phyloP scores from a whole-genome alignment of 2,329 filamentous ascomycete genomes.

The Xylariaceae sp. region DNA sequence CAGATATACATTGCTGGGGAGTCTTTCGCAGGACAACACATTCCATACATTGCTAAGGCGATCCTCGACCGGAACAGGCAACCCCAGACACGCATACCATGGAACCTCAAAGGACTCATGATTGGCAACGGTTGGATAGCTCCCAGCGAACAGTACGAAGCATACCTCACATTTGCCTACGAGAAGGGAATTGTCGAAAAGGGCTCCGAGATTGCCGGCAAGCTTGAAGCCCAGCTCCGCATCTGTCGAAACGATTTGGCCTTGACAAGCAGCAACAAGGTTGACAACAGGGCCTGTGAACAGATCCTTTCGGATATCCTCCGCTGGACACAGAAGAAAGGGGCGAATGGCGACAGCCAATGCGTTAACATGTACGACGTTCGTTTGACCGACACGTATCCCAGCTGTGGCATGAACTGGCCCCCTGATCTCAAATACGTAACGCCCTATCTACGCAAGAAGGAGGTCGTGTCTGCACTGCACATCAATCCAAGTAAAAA shows the following conservation, averaged over 20 bases:
- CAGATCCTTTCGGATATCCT: conserved; percentile 76
- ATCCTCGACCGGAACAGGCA: conserved; percentile 86
- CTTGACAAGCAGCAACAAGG: conserved; percentile 57
- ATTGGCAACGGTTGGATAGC: conserved; percentile 99
- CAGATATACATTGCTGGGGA: conserved; percentile 95
- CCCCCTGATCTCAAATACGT: conserved; percentile 82
- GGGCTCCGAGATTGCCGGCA: conserved; percentile 67
- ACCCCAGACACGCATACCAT: conserved; percentile 57
- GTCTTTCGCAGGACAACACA: conserved; percentile 95
- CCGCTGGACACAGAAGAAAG: conserved; percentile 62
- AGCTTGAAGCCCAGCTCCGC: conserved; percentile 72
- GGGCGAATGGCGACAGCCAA: conserved; percentile 57
- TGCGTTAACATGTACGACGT: conserved; percentile 99
- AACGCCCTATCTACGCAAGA: conserved; percentile 81
- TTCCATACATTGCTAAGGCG: conserved; percentile 92
- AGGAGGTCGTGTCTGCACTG: conserved; percentile 80
- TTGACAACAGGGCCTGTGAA: conserved; percentile 79
- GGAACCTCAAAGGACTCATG: conserved; percentile 83
- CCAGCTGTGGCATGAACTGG: conserved; percentile 97
- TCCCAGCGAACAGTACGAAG: conserved; percentile 84
- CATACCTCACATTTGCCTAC: conserved; percentile 84
- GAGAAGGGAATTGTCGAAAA: conserved; percentile 74
- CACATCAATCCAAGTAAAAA: conserved; percentile 83
- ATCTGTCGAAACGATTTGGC: conserved; percentile 71
- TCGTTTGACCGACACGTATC: conserved; percentile 78